Evolutionary conservation across 139 green algal genomes (phyloP).

Genomic region (Pycnococcus provasolii): DNA sequence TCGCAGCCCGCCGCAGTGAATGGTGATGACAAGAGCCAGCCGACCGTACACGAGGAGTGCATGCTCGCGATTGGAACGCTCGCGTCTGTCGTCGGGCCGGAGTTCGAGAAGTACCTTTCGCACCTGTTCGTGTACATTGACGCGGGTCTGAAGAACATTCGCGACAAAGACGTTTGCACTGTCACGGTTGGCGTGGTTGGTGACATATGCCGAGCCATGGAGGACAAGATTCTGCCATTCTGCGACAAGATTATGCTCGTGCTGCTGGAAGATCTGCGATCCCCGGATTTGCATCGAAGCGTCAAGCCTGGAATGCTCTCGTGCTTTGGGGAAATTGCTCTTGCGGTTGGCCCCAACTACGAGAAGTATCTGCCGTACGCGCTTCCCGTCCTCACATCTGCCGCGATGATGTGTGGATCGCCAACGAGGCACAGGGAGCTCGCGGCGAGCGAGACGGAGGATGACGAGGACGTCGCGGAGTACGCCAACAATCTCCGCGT

Average conservation of each 20-base stretch:
- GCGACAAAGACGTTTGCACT: constrained; percentile 52
- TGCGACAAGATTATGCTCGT: constrained; percentile 52
- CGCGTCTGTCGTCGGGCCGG: constrained; percentile 52
- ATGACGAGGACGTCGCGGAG: constrained; percentile 70
- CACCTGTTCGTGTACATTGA: constrained; percentile 72
- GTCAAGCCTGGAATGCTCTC: constrained; percentile 93
- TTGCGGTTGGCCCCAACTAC: constrained; percentile 75
- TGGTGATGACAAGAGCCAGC: no score
- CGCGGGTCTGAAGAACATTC: constrained; percentile 70
- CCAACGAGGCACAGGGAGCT: constrained; percentile 14
- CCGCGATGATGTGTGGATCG: constrained; percentile 35
- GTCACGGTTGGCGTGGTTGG: constrained; percentile 78
- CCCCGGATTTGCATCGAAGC: constrained; percentile 64
- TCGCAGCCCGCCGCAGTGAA: constrained; percentile 30
- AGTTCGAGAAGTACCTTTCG: constrained; percentile 88
- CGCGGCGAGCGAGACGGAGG: constrained; percentile 13
- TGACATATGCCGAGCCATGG: constrained; percentile 74
- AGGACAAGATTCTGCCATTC: constrained; percentile 61
- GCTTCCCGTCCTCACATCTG: constrained; percentile 64
- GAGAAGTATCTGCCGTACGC: constrained; percentile 75
- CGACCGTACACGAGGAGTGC: constrained; percentile 82
- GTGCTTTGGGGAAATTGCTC: constrained; percentile 84
- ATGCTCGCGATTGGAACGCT: constrained; percentile 86
- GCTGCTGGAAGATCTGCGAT: constrained; percentile 36
- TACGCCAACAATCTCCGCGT: constrained; percentile 85